Percentiles rank a stretch among this genome's conserved stretches.
These are phyloP conservation scores for Mycena maculata DNA, from an alignment of 768 basidiomycete species.

Conservation along the genomic window DNA sequence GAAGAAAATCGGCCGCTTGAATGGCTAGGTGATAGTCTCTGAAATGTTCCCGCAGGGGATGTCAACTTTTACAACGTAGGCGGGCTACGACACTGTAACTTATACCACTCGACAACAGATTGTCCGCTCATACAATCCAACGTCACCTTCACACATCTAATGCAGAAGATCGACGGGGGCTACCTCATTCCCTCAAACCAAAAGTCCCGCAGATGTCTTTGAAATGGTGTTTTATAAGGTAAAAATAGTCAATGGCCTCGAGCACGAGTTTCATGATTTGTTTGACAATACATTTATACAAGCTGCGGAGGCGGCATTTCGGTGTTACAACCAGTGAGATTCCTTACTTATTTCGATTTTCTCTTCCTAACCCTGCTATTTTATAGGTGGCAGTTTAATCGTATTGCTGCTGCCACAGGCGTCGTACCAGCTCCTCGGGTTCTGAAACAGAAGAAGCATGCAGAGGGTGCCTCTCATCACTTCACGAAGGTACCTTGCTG, in stretches of 20 bases:
- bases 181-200: background rate
- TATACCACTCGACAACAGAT: background rate
- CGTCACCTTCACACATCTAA: background rate
- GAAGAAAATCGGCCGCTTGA: background rate
- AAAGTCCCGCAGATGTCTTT: background rate
- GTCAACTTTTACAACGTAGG: conserved; percentile 3
- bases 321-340: background rate
- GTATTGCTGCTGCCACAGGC: background rate
- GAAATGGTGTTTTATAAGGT: conserved; percentile 2
- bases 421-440: background rate
- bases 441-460: background rate
- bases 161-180: conserved; percentile 6
- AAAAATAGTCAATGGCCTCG: background rate
- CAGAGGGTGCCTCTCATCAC: background rate
- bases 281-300: conserved; percentile 16
- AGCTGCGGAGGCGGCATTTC: conserved; percentile 3
- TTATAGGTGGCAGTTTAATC: background rate
- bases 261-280: conserved; percentile 1
- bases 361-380: background rate
- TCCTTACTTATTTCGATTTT: background rate
- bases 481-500: background rate
- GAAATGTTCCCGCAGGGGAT: background rate
- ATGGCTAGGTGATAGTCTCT: conserved; percentile 4
- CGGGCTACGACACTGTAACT: background rate
- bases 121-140: conserved; percentile 17